Base-by-base conservation (phyloP, 148 eudicot genomes). In the Chenopodium quinoa region DNA sequence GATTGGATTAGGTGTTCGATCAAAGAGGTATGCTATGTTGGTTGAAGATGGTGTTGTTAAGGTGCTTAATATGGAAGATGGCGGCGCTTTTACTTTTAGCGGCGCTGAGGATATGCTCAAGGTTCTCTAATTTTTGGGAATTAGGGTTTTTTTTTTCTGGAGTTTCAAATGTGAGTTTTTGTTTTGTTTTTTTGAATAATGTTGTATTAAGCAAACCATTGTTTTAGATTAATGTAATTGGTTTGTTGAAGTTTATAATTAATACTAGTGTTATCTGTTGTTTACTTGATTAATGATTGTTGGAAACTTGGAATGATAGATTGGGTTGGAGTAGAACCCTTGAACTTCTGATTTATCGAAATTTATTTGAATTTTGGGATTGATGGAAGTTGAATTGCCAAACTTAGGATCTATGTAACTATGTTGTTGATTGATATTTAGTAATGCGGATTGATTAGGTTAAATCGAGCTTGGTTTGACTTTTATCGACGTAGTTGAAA, bases 11-110 rank as follows among this genome's bases (percentile, higher is more conserved):
- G 97, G 96, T 0, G 90, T 95, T 1, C 76, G 97, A 86, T 93
- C 96, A 1, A 88, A 91, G 83, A 88, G 98, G 88, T 94, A 95
- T 66, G 89, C 98, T 0, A 90, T 93, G 94, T 70, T 92, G 72
- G 97, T 91, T 20, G 93, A 90, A 4, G 91, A 95, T 79, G 97
- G 97, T 4, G 94, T 95, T n/a, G 98, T 91, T 47, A 95, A 95
- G 88, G 90, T 90, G 46, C 77, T 95, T 82, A 93, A 93, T 78
- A 79, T 93, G 94, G 97, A 95, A 75, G 97, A 95, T 76, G 99
- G 97, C 0, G 99, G 97, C 0, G 91, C 99, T 11, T 95, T 93
- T 73, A 93, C 97, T 19, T 87, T 83, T 65, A 93, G 97, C 67
- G 87, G 97, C 50, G 99, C 99, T 25, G 97, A 95, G 58, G 97